Percentiles rank a stretch among this genome's conserved stretches.
These are phyloP conservation scores for Bipolaris sorokiniana DNA, from an alignment of 2,329 filamentous ascomycete species.

Conservation along the genomic window DNA sequence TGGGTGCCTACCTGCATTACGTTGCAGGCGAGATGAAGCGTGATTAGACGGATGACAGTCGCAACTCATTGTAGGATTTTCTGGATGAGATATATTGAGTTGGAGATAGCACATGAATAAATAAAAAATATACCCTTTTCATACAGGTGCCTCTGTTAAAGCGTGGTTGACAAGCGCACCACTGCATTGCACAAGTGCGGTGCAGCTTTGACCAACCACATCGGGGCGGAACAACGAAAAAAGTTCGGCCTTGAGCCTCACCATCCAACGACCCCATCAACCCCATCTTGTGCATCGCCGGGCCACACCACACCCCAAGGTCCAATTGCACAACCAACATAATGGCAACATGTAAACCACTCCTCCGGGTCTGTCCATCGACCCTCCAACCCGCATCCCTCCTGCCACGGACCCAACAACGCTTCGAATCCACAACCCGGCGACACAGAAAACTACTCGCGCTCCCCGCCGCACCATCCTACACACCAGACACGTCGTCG, in stretches of 20 bases:
- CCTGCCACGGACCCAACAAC: conserved; percentile 40
- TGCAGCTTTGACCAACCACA: conserved; percentile 18
- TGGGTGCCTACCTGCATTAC: conserved; percentile 95
- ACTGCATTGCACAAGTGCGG: not conserved
- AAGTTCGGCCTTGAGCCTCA: conserved; percentile 30
- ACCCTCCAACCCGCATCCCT: conserved; percentile 25
- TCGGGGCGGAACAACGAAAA: conserved; percentile 37
- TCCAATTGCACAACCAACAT: conserved; percentile 38
- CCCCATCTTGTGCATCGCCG: conserved; percentile 11
- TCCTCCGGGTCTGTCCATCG: conserved; percentile 32
- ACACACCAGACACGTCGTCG: conserved; percentile 38
- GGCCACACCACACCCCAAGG: conserved; percentile 18
- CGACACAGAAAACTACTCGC: conserved; percentile 56
- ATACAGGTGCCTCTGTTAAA: not conserved
- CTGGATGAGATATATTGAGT: not conserved
- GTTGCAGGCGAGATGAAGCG: conserved; percentile 83
- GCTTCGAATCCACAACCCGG: conserved; percentile 54
- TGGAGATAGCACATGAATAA: not conserved
- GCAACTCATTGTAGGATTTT: not conserved
- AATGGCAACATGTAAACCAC: conserved; percentile 45
- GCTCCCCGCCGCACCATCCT: conserved; percentile 54
- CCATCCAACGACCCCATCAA: conserved; percentile 17
- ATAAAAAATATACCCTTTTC: conserved; percentile 19
- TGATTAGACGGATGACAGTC: conserved; percentile 14
- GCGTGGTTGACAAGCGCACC: not conserved